Evolutionary conservation across 2,329 filamentous ascomycete genomes (phyloP).

Genomic region (Nemania sp.): DNA sequence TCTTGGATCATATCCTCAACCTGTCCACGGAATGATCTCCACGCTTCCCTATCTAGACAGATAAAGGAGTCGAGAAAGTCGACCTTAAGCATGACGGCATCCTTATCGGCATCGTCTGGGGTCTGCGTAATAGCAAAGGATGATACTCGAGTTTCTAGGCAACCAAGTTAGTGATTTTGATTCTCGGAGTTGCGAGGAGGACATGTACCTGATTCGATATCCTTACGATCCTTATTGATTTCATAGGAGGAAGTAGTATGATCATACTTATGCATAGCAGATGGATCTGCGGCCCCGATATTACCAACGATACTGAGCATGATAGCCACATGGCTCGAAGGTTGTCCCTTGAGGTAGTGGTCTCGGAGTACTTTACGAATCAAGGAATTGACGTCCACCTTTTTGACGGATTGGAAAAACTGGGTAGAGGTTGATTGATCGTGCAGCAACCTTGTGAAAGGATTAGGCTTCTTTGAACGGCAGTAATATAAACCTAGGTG

Average conservation of each 20-base stretch:
- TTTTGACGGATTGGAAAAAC: neutral
- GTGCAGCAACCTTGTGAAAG: too few species aligned
- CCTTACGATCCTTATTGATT: neutral
- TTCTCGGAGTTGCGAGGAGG: neutral
- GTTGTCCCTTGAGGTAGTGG: neutral
- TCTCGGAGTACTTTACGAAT: constrained; percentile 1
- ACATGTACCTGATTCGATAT: neutral
- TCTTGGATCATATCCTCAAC: neutral
- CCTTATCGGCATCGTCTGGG: neutral
- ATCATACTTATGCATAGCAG: neutral
- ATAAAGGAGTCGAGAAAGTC: neutral
- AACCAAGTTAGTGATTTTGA: neutral
- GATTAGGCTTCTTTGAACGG: too few species aligned
- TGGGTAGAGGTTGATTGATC: too few species aligned
- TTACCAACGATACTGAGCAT: neutral
- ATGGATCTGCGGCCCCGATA: neutral
- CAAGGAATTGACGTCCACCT: neutral
- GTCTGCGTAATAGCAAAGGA: neutral
- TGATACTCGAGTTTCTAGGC: neutral
- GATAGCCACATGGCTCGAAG: neutral
- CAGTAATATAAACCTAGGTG: too few species aligned
- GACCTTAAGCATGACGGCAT: neutral
- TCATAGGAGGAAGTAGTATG: neutral
- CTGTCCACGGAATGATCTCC: neutral
- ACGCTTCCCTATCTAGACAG: neutral